Evolutionary conservation across 495 filamentous ascomycete species (phyloP), one percentile per base, ranked within the genome.

Genomic region (Venustampulla echinocandica): DNA sequence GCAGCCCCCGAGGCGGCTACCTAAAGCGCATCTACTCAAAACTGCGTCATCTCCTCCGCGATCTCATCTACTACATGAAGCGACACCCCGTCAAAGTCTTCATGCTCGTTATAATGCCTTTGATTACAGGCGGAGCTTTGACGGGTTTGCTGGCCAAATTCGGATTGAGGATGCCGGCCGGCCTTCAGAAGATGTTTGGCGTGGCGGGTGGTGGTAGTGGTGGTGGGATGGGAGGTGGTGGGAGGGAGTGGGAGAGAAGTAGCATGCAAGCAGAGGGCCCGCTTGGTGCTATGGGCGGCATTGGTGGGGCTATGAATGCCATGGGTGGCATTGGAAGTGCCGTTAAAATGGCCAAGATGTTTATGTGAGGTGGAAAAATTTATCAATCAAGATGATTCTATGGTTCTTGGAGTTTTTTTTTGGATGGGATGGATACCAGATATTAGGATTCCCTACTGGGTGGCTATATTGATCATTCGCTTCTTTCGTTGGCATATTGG

Each of bases 81-180:
- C 69, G 76, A n/a, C n/a, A n/a, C n/a, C n/a, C n/a, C n/a, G 55
- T 87, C 53, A 92, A 90, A 64, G 82, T 90, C 2, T 80, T 93
- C 64, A 77, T 90, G 69, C 70, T 92, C 14, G 81, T 93, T 23
- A 76, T 93, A 43, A 74, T n/a, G 71, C 89, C 89, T 15, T 69
- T 96, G 37, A 67, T 95, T 46, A 86, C 81, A 0, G 85, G 85
- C 40, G 89, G 89, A 4, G 81, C 85, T 20, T 63, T 96, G 55
- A 74, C 76, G 2, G 80, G 78, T 21, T 61, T 94, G 18, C 69
- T 92, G 10, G 73, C 73, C 18, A 77, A 80, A 63, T 79, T 95
- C 60, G 88, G 88, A 0, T 67, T 95, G 33, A 68, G 79, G 32
- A 56, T 95, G 54, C 88, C 89, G 1, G 66, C 63, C 7, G 63